Evolutionary conservation across 1,139 yeast species (phyloP), one percentile per base, ranked within the genome.

Genomic region (Kluyveromyces marxianus): DNA sequence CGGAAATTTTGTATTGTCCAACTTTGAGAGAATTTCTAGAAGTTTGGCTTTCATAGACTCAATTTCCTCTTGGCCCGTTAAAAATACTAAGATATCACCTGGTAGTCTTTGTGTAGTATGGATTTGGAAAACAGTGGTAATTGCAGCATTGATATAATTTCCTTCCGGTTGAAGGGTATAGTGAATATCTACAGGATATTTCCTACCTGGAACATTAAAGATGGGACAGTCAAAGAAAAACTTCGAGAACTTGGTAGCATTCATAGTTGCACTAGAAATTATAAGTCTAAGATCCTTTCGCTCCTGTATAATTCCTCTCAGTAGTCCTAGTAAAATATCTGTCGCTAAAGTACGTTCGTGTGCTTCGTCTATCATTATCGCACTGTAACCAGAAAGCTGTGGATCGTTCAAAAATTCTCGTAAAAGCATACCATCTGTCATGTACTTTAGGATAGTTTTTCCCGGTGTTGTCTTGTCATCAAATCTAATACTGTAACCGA

Each of bases 1-100:
- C 32, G 82, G 87, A 28, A 76, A 75, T 30, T 83, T 75, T 53
- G 74, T 75, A 5, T 72, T 65, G 0, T 94, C 94, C 29, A 90
- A 67, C 52, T 80, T 82, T 8, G 69, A 67, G 34, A 78, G 69
- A 0, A 94, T 82, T 35, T 84, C 92, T 6, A 72, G 66, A 31
- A 92, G 63, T 44, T 77, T 79, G 47, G 84, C 92, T 41, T 83
- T 88, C 73, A 85, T 77, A 2, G 77, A 71, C 59, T 90, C 97
- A 48, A 92, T 92, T 58, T 92, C 98, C 46, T 90, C 97, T 63
- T 90, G 97, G 42, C 98, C 97, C 0, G 95, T 86, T 34, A 92
- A 65, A 62, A 92, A 92, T 1, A 90, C 96, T 27, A 92, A 67
- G n/a, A 92, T 83, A 60, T 90, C 97, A 10, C 97, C 97, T 0